phyloP scores from a whole-genome alignment of 2,329 filamentous ascomycete species.

The Xylaria arbuscula region DNA sequence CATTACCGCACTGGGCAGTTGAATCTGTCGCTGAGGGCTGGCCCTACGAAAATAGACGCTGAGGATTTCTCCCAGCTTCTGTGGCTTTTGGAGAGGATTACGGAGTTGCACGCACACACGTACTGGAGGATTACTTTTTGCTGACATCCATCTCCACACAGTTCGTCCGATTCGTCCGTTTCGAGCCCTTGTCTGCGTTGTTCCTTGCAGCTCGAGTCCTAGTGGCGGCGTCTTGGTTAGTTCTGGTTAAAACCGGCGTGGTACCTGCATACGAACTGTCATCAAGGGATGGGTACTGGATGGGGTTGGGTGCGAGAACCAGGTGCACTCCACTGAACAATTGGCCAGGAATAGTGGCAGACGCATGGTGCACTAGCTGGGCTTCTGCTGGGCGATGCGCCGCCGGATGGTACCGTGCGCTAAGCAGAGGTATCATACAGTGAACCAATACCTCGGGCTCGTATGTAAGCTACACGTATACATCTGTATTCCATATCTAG shows the following conservation, averaged over 20 bases:
- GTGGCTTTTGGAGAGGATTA: not conserved
- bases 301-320: slow-evolving; percentile 16
- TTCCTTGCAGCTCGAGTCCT: slow-evolving; percentile 30
- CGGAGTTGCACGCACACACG: too few species aligned
- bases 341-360: not conserved
- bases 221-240: not conserved
- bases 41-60: slow-evolving; percentile 25
- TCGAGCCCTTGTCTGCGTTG: slow-evolving; percentile 23
- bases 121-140: slow-evolving; percentile 8
- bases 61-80: slow-evolving; percentile 16
- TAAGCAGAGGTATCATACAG: slow-evolving; percentile 3
- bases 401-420: slow-evolving; percentile 5
- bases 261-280: slow-evolving; percentile 35
- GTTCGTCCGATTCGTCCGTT: slow-evolving; percentile 32
- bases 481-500: not conserved
- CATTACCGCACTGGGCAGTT: slow-evolving; percentile 18
- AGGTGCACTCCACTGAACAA: slow-evolving; percentile 3
- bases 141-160: slow-evolving; percentile 33
- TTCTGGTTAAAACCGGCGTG: slow-evolving; percentile 10
- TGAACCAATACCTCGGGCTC: slow-evolving; percentile 1
- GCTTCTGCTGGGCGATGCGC: slow-evolving; percentile 10
- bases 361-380: slow-evolving; percentile 1
- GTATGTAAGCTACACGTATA: not conserved
- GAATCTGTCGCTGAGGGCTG: slow-evolving; percentile 1
- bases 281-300: slow-evolving; percentile 1